Conservation (phyloP, 2,329 filamentous ascomycete genomes). For the Colletotrichum sp. region DNA sequence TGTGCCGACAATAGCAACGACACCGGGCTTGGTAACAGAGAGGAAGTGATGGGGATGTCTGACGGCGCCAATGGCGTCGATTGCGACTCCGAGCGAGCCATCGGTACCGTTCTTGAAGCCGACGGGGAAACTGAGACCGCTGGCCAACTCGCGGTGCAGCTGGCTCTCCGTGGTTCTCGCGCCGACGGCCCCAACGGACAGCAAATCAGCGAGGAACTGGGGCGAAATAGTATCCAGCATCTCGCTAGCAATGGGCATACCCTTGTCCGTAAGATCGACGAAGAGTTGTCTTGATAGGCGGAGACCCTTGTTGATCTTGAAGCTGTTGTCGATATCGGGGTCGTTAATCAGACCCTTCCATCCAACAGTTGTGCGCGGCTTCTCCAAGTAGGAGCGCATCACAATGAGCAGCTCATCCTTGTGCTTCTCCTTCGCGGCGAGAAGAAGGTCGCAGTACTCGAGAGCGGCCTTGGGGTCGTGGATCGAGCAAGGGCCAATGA, state of each 20-base stretch:
- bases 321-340: conserved; percentile 96
- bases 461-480: conserved; percentile 91
- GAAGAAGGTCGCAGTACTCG: conserved; percentile 87
- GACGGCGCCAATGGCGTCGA: conserved; percentile 94
- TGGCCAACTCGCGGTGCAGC: conserved; percentile 92
- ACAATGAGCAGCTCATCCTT: conserved; percentile 89
- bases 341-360: conserved; percentile 99
- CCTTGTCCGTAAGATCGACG: conserved; percentile 86
- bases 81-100: conserved; percentile 84
- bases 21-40: conserved; percentile 94
- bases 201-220: conserved; percentile 91
- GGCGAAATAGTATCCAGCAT: conserved; percentile 99
- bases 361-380: conserved; percentile 95
- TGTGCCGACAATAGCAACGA: conserved; percentile 93
- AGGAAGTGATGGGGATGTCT: conserved; percentile 95
- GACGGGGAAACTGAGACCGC: conserved; percentile 93
- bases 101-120: conserved; percentile 99
- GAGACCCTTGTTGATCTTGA: conserved; percentile 98
- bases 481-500: conserved; percentile 95
- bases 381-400: conserved; percentile 98
- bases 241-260: conserved; percentile 96
- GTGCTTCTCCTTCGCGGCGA: conserved; percentile 86
- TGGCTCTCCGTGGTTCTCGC: conserved; percentile 97
- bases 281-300: conserved; percentile 88
- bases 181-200: conserved; percentile 91